A percentile compares a stretch with the other conserved stretches of the same genome.
These are phyloP conservation scores for Misopates orontium DNA, from an alignment of 257 asterid genomes.

Conservation along the genomic window DNA sequence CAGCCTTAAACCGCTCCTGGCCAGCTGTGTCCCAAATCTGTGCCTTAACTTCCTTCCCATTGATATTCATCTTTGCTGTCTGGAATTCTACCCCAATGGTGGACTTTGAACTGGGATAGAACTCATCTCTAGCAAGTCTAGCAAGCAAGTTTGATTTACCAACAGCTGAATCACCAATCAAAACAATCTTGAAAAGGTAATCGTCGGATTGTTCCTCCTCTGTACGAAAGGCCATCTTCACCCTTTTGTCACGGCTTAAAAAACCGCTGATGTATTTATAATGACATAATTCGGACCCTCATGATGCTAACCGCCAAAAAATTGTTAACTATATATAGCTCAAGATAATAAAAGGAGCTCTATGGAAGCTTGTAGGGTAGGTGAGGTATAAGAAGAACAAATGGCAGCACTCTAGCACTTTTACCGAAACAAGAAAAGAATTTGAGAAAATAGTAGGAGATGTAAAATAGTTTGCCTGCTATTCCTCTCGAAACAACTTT, in stretches of 20 bases:
- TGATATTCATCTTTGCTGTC: conserved; percentile 84
- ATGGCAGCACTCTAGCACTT: conserved; percentile 30
- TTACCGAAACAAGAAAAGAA: not conserved
- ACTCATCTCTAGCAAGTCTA: conserved; percentile 91
- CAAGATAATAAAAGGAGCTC: conserved; percentile 20
- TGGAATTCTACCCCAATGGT: conserved; percentile 98
- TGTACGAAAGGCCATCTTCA: conserved; percentile 57
- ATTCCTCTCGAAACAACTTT: conserved; percentile 1
- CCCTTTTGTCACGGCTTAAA: conserved; percentile 31
- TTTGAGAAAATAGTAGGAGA: too few relatives aligned
- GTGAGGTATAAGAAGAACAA: conserved; percentile 25
- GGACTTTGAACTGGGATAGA: conserved; percentile 85
- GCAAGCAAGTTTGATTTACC: conserved; percentile 97
- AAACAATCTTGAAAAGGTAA: conserved; percentile 82
- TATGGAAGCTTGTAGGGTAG: conserved; percentile 42
- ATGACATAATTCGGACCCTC: conserved; percentile 21
- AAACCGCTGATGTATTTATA: conserved; percentile 25
- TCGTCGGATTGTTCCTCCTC: conserved; percentile 73
- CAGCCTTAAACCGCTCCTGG: conserved; percentile 96
- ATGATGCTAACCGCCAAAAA: conserved; percentile 15
- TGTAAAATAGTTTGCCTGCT: too few relatives aligned
- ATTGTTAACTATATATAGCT: conserved; percentile 9
- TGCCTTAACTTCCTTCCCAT: conserved; percentile 88
- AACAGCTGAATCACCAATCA: conserved; percentile 92
- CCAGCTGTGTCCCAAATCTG: conserved; percentile 99